Evolutionary conservation across 2,329 filamentous ascomycete genomes (phyloP), one percentile per base, ranked within the genome.

Genomic region (Neonectria neomacrospora): DNA sequence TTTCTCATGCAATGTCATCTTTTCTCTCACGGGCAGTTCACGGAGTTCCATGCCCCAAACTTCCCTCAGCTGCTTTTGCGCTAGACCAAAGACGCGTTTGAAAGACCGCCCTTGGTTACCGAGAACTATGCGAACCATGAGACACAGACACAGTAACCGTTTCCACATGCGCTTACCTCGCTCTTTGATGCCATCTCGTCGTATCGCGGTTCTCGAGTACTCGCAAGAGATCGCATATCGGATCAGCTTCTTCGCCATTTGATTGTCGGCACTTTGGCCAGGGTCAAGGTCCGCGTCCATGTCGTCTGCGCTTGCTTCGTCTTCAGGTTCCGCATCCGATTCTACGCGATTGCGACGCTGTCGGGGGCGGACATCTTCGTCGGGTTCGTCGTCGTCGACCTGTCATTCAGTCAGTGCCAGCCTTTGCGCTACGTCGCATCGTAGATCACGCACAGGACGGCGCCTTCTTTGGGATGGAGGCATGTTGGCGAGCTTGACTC

Each of bases 11-110:
- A 97, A 79, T 0, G 93, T 93, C 52, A 92, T 85, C 77, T 94
- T 96, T 73, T 97, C 95, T 73, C 86, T 87, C 1, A 86, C 83
- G 0, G 96, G 94, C 53, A 98, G 83, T 79, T 97, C 94, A 4
- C 88, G 84, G 84, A 99, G 86, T 76, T 94, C 86, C 94, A 98
- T 97, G n/a, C 96, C 96, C 79, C 97, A 98, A 1, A 90, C 85
- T 2, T 81, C 80, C 51, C 85, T 82, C 39, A 99, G 81, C 68
- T 91, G 86, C 34, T 82, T 79, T 76, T 99, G 95, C 44, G 95
- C 93, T 42, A 86, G 82, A 0, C 87, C 86, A 73, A 97, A 97
- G 3, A 97, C 88, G 12, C 80, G 77, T 75, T 89, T 94, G 77
- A 97, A 98, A 37, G 88, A 82, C 32, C 90, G 84, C 7, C 88